Evolutionary conservation across 768 basidiomycete genomes (phyloP), one percentile per base, ranked within the genome.

Genomic region (Leccinum subtestaceum): DNA sequence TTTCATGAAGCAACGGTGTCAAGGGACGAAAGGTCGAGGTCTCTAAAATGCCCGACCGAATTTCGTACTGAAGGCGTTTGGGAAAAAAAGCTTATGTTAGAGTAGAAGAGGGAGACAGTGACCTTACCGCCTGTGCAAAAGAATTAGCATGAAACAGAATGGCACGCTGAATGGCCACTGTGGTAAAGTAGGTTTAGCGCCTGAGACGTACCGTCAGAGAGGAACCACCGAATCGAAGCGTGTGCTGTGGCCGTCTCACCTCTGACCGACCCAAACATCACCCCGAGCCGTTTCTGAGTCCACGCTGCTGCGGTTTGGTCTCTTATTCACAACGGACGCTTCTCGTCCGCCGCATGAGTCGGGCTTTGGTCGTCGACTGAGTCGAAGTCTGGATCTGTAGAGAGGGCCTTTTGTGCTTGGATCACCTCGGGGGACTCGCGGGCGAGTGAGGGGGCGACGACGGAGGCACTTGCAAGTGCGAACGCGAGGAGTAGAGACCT

Each of bases 181-280:
- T 29, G 9, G 9, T 3, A 29, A 31, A 31, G 7, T 31, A 31
- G 10, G 31, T 31, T 31, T 11, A 10, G 31, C 31, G 10, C 31
- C 31, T 31, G 21, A 27, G 34, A 72, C 82, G 48, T 55, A 91
- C 93, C 91, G 66, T 98, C 95, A 1, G 91, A 93, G 23, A 98
- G 80, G 70, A 97, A 95, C 94, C 95, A 98, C 0, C 82, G 45
- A 98, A 98, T 63, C 82, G 82, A 78, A 95, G 98, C 1, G 95
- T 94, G 67, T 93, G 88, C 36, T 82, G 80, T n/a, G 98, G 77
- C 55, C 81, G 81, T 70, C 81, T 81, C 43, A 95, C 84, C 68
- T 96, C 25, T 25, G 25, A 25, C 25, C 25, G 25, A 25, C 25
- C 25, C 1, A 21, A 25, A 25, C 25, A 25, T 25, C 25, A 25